Conservation (phyloP, 306 rosid genomes). For the Sphenostylis stenocarpa region DNA sequence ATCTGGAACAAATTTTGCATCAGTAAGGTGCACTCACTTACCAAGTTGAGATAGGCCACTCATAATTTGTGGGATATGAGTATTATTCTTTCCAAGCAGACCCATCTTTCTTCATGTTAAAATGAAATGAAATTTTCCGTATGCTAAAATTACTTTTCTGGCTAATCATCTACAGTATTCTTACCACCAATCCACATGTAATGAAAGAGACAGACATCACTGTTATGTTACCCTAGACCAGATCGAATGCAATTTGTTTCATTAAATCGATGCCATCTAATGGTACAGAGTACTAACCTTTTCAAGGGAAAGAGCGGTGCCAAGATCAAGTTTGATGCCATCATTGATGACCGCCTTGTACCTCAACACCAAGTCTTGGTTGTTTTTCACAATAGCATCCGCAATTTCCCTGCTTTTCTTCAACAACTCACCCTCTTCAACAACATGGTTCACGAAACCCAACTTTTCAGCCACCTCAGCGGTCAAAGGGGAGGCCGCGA, state of each 20-base stretch:
- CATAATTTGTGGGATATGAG: too few relatives aligned
- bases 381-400: constrained; percentile 61
- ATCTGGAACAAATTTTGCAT: background rate
- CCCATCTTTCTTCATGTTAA: too few relatives aligned
- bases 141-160: too few relatives aligned
- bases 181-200: background rate
- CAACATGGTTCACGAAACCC: constrained; percentile 89
- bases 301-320: constrained; percentile 72
- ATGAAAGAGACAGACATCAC: background rate
- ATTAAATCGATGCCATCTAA: background rate
- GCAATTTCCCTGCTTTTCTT: constrained; percentile 76
- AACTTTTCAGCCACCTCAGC: constrained; percentile 76
- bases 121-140: too few relatives aligned
- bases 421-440: constrained; percentile 70
- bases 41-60: too few relatives aligned
- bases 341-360: constrained; percentile 85
- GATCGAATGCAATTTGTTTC: too few relatives aligned
- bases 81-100: too few relatives aligned
- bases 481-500: constrained; percentile 75
- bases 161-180: too few relatives aligned
- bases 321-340: constrained; percentile 78
- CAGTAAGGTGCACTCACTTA: background rate
- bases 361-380: constrained; percentile 77
- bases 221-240: background rate
- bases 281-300: constrained; percentile 48